These are phyloP conservation scores for Borealophlyctis nickersoniae DNA, from an alignment of 192 early-diverging fungal genomes.

Conservation along the genomic window DNA sequence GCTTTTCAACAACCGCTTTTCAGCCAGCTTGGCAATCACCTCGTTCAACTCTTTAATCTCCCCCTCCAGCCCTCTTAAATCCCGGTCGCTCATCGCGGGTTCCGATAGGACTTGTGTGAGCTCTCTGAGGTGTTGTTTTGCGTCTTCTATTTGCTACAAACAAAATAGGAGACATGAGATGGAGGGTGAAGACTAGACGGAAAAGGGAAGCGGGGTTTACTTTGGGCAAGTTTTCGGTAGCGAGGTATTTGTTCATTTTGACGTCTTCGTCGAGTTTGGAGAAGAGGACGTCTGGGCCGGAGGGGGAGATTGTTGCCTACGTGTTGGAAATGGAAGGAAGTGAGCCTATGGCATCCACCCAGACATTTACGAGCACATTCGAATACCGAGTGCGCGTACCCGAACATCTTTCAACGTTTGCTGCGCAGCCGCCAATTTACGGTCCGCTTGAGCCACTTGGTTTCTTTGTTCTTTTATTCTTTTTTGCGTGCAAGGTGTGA, in stretches of 20 bases:
- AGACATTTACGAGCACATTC: no score
- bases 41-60: slow-evolving; percentile 52
- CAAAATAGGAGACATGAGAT: background rate
- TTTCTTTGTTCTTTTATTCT: slow-evolving; percentile 51
- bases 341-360: no score
- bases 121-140: slow-evolving; percentile 39
- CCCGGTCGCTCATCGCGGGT: slow-evolving; percentile 37
- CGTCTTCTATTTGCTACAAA: slow-evolving; percentile 37
- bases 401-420: slow-evolving; percentile 47
- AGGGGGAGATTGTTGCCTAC: slow-evolving; percentile 34
- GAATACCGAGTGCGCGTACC: no score
- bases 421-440: slow-evolving; percentile 31
- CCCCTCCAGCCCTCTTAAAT: slow-evolving; percentile 42
- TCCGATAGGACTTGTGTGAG: slow-evolving; percentile 47
- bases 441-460: slow-evolving; percentile 39
- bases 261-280: slow-evolving; percentile 55
- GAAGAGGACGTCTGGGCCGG: slow-evolving; percentile 43
- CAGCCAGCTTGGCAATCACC: slow-evolving; percentile 47
- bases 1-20: slow-evolving; percentile 43
- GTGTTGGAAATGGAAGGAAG: no score
- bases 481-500: background rate
- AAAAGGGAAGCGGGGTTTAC: slow-evolving; percentile 8
- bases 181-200: background rate
- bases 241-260: slow-evolving; percentile 59
- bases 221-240: slow-evolving; percentile 55